A percentile compares a stretch with the other conserved stretches of the same genome.
phyloP scores from a whole-genome alignment of 371 early-diverging fungal species.

The Choanephora cucurbitarum region DNA sequence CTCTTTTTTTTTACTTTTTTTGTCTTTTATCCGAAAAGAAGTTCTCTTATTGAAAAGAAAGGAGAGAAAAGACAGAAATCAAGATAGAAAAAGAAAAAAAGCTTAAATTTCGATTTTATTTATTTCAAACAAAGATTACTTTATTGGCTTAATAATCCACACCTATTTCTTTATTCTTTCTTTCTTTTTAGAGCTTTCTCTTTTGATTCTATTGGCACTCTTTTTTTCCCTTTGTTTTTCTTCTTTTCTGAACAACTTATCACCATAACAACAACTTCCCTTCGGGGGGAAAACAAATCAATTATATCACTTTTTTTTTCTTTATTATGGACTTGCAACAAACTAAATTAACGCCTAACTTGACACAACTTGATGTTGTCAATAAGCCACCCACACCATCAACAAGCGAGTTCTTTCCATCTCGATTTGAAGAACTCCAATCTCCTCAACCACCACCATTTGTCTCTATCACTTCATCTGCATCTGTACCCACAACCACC shows the following conservation, averaged over 20 bases:
- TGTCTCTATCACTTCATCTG: background rate
- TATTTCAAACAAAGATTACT: background rate
- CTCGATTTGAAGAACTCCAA: background rate
- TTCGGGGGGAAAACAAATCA: background rate
- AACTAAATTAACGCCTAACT: background rate
- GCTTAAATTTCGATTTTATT: too few relatives aligned
- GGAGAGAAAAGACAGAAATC: too few relatives aligned
- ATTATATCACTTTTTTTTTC: too few relatives aligned
- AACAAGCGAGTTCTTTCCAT: background rate
- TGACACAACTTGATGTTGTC: background rate
- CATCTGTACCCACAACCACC: too few relatives aligned
- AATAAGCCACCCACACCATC: background rate
- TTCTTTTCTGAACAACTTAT: background rate
- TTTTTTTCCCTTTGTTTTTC: background rate
- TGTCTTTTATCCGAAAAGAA: too few relatives aligned
- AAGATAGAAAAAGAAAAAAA: too few relatives aligned
- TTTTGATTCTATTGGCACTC: background rate
- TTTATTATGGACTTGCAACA: background rate
- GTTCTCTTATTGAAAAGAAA: too few relatives aligned
- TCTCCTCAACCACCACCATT: background rate
- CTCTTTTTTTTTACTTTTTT: too few relatives aligned
- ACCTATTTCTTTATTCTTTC: background rate
- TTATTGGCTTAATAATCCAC: background rate
- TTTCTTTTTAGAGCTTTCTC: background rate
- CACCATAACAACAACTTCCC: too few relatives aligned